Evolutionary conservation across 2,329 filamentous ascomycete genomes (phyloP).

Genomic region (Beauveria medogensis): DNA sequence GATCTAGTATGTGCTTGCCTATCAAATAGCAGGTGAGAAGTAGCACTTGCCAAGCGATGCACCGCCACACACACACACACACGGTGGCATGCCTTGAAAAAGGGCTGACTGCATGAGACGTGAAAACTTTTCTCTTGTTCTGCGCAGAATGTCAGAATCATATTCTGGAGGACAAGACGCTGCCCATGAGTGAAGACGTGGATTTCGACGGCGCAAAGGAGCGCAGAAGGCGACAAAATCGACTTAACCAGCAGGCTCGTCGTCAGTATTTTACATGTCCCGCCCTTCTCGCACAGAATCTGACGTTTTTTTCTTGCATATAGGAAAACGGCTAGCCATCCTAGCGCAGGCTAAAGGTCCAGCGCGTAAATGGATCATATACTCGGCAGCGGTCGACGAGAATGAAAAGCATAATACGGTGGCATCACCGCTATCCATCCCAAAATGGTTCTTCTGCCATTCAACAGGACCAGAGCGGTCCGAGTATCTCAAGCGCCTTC

Average conservation of each 20-base stretch:
- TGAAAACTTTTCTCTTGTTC: no score
- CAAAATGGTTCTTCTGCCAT: neutral
- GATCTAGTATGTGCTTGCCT: no score
- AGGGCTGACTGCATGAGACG: no score
- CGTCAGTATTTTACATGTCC: constrained; percentile 12
- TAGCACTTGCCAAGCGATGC: no score
- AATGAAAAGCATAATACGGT: neutral
- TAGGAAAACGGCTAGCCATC: neutral
- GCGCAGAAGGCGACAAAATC: constrained; percentile 12
- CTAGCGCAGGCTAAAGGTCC: neutral
- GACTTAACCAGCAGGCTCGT: constrained; percentile 12
- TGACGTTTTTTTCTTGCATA: neutral
- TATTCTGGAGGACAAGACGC: no score
- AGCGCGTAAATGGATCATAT: neutral
- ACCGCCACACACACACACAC: no score
- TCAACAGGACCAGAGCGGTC: neutral
- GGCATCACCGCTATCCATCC: neutral
- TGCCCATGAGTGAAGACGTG: neutral
- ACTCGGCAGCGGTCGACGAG: neutral
- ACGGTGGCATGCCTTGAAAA: no score
- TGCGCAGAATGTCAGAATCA: no score
- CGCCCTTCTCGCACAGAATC: neutral
- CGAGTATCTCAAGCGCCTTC: neutral
- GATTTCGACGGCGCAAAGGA: neutral
- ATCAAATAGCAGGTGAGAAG: no score